These are phyloP conservation scores for Diutina sp. DNA, from an alignment of 1,139 yeast genomes.

Conservation along the genomic window DNA sequence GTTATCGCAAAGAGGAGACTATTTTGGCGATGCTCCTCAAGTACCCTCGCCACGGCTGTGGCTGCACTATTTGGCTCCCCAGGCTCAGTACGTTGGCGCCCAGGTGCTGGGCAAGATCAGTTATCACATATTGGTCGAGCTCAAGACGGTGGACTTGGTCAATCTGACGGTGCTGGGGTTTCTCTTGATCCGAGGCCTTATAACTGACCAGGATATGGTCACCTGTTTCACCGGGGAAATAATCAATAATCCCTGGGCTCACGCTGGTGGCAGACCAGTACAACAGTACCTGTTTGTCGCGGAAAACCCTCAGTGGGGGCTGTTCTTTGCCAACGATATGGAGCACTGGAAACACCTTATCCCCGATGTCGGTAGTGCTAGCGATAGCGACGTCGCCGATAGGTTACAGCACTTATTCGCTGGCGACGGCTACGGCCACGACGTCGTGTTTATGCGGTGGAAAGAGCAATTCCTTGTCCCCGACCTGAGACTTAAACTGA, in stretches of 20 bases:
- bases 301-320: slow-evolving; percentile 41
- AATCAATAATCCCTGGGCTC: slow-evolving; percentile 40
- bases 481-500: slow-evolving; percentile 54
- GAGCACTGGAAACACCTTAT: slow-evolving; percentile 82
- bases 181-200: slow-evolving; percentile 67
- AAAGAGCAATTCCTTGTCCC: slow-evolving; percentile 81
- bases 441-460: slow-evolving; percentile 78
- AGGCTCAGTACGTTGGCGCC: slow-evolving; percentile 52
- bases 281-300: slow-evolving; percentile 26
- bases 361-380: slow-evolving; percentile 20
- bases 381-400: slow-evolving; percentile 13
- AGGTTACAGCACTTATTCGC: slow-evolving; percentile 18
- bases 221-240: slow-evolving; percentile 82
- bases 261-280: slow-evolving; percentile 15
- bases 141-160: slow-evolving; percentile 54
- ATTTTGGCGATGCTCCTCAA: neutral
- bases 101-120: slow-evolving; percentile 62
- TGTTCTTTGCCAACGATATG: slow-evolving; percentile 55
- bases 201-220: slow-evolving; percentile 64
- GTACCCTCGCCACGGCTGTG: neutral
- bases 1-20: neutral
- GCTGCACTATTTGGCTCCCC: slow-evolving; percentile 38
- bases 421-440: slow-evolving; percentile 22
- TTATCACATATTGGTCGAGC: slow-evolving; percentile 60
- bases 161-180: slow-evolving; percentile 62